phyloP scores from a whole-genome alignment of 1,139 yeast species.

The Debaryomycetaceae sp. region DNA sequence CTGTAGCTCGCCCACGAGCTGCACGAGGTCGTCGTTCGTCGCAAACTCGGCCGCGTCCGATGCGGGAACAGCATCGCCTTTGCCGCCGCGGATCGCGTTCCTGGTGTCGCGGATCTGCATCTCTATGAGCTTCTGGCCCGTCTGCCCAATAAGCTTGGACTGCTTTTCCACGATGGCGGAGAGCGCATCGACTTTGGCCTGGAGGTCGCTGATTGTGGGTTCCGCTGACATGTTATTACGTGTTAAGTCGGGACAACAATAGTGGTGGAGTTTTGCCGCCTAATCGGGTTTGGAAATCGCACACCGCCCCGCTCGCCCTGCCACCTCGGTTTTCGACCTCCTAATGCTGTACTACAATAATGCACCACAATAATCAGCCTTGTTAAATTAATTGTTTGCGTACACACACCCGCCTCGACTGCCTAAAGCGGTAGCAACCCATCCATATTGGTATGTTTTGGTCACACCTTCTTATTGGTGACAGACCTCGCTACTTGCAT shows the following conservation, averaged over 20 bases:
- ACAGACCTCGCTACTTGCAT: no score
- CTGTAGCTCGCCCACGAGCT: slow-evolving; percentile 71
- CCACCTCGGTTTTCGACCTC: no score
- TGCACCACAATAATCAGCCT: no score
- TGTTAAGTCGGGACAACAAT: slow-evolving; percentile 2
- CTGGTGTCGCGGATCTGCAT: slow-evolving; percentile 49
- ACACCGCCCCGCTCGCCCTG: no score
- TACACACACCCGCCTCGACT: no score
- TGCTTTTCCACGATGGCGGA: slow-evolving; percentile 39
- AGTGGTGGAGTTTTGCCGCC: background rate
- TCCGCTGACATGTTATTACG: no score
- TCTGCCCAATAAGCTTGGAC: slow-evolving; percentile 33
- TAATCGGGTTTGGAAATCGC: background rate
- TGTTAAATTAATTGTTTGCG: no score
- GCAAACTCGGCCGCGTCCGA: slow-evolving; percentile 52
- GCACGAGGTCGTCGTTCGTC: slow-evolving; percentile 70
- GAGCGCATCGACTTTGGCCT: slow-evolving; percentile 32
- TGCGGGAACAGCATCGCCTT: background rate
- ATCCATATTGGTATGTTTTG: no score
- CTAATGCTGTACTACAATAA: no score
- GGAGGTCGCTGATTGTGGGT: slow-evolving; percentile 1
- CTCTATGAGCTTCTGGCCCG: slow-evolving; percentile 69
- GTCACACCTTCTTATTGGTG: no score
- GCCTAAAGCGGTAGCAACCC: no score
- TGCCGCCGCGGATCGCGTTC: slow-evolving; percentile 14